These are phyloP conservation scores for Serendipita indica DNA, from an alignment of 768 basidiomycete species.

Conservation along the genomic window DNA sequence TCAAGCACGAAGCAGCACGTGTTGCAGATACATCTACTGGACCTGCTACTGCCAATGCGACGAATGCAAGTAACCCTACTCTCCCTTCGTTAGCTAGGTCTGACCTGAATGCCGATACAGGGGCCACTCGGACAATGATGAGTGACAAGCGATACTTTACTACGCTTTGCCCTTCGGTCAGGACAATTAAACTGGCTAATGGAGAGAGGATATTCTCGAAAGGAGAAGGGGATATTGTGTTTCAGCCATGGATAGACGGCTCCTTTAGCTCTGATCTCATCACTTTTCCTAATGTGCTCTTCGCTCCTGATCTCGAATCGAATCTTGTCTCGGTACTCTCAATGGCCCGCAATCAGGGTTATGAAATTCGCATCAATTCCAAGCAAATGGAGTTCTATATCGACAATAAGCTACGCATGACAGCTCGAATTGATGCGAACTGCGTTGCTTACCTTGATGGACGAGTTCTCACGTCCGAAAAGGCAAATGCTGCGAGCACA, in stretches of 20 bases:
- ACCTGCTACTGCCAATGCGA: neutral
- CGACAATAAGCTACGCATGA: constrained; percentile 13
- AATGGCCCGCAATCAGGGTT: neutral
- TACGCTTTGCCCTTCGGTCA: neutral
- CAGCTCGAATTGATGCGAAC: constrained; percentile 17
- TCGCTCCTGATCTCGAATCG: constrained; percentile 5
- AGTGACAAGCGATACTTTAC: neutral
- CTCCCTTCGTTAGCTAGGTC: neutral
- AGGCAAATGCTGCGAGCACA: constrained; percentile 15
- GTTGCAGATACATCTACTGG: neutral
- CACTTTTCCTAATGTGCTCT: constrained; percentile 10
- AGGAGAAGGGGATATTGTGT: constrained; percentile 1
- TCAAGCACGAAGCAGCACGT: neutral
- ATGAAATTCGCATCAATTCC: neutral
- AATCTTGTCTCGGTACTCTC: constrained; percentile 10
- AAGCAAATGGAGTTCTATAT: neutral
- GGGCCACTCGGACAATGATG: constrained; percentile 6
- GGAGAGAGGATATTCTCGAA: neutral
- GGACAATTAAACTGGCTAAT: neutral
- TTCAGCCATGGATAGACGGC: constrained; percentile 3
- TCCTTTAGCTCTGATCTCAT: neutral
- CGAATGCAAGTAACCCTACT: neutral
- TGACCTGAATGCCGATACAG: constrained; percentile 8
- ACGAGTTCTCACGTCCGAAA: constrained; percentile 10
- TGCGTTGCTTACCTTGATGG: constrained; percentile 20